Evolutionary conservation across 768 basidiomycete species (phyloP), one percentile per base, ranked within the genome.

Genomic region (Tremella mesenterica): DNA sequence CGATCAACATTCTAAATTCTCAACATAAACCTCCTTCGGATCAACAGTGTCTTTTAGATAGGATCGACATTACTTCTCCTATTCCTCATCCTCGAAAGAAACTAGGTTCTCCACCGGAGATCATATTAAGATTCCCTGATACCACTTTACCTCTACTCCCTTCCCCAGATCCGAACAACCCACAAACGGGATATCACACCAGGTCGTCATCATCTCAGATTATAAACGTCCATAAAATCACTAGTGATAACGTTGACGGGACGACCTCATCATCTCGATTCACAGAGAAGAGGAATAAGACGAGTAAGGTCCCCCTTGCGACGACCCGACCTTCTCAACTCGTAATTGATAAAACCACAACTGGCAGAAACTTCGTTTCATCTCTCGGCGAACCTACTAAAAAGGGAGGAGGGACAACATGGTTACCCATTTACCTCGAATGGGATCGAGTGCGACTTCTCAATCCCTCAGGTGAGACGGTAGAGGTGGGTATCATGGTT

Each of bases 371-470:
- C 0, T 83, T 97, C 55, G 85, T 95, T 8, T 63, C 73, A 25
- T 70, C 72, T 41, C 69, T 95, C 41, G 90, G 90, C 9, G 92
- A 96, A 73, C 92, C 92, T 6, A 81, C 81, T 65, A 79, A 87
- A 56, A 97, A 95, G 70, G 92, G 92, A 6, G 90, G 92, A 1
- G 76, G 84, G 81, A 21, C 82, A 1, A 86, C 86, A 33, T 88
- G 85, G 28, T 86, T 93, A 60, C 84, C 84, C 26, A 88, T 93
- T 60, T 95, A 89, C 88, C 86, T 89, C 59, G 89, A 95, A 73
- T 95, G 90, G 91, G 78, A 81, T 25, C 79, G 76, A 61, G 80
- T 84, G 56, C 88, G 87, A 1, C 68, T 90, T n/a, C 1, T 18
- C 34, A 29, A 6, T 2, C 9, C 20, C 28, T 21, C 44, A 26